Conservation (phyloP, 2,329 filamentous ascomycete genomes). For the Geosmithia putterillii region DNA sequence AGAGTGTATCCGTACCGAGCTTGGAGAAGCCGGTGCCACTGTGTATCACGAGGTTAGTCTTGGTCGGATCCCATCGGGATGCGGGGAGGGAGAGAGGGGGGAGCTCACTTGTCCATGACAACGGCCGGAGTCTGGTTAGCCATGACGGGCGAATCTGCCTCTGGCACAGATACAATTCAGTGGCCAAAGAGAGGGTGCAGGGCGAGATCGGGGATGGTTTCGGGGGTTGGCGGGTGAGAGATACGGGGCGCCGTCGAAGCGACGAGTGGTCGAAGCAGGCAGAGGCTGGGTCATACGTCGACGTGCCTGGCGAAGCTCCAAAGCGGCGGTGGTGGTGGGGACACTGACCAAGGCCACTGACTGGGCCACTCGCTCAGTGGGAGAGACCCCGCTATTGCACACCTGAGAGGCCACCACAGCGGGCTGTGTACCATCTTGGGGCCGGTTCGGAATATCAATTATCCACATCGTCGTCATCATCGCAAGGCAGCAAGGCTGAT, state of each 20-base stretch:
- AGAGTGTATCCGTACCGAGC: constrained; percentile 54
- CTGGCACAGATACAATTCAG: neutral
- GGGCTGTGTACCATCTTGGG: no score
- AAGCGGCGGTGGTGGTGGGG: neutral
- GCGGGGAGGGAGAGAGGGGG: constrained; percentile 18
- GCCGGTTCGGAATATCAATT: neutral
- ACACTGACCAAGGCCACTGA: neutral
- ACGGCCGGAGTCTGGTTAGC: constrained; percentile 98
- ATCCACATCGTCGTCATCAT: neutral
- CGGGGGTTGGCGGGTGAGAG: neutral
- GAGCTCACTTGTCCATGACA: constrained; percentile 99
- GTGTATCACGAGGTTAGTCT: constrained; percentile 19
- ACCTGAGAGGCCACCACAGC: neutral
- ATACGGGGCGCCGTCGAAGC: neutral
- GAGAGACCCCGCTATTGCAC: neutral
- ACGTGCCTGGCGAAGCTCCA: constrained; percentile 4
- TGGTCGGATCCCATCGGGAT: constrained; percentile 8
- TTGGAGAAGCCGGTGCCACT: constrained; percentile 99
- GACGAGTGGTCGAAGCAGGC: neutral
- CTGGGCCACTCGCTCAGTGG: neutral
- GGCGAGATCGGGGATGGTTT: neutral
- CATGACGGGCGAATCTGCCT: constrained; percentile 40
- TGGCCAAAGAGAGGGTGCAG: neutral
- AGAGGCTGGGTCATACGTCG: constrained; percentile 2
- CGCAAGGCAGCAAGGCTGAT: neutral